phyloP scores from a whole-genome alignment of 805 yeast species.

The Priceomyces medius region DNA sequence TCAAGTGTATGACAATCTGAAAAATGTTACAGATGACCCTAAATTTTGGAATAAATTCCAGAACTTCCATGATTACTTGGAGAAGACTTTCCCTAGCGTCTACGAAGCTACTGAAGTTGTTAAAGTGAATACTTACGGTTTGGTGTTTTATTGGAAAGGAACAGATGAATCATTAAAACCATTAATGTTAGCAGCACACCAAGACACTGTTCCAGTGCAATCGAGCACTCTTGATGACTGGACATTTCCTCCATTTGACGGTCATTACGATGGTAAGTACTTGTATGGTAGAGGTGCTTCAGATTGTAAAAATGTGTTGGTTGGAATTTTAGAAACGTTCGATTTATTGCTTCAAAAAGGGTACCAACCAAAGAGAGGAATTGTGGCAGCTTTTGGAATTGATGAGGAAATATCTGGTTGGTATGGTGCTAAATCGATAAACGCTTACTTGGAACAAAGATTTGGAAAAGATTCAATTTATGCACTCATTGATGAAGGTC shows the following conservation, averaged over 20 bases:
- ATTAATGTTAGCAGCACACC: conserved; percentile 69
- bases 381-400: conserved; percentile 67
- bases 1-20: conserved; percentile 53
- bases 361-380: conserved; percentile 60
- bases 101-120: conserved; percentile 49
- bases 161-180: conserved; percentile 60
- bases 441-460: conserved; percentile 44
- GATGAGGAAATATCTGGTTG: conserved; percentile 76
- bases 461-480: conserved; percentile 63
- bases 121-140: conserved; percentile 59
- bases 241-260: conserved; percentile 63
- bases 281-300: conserved; percentile 77
- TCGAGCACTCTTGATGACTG: conserved; percentile 54
- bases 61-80: conserved; percentile 52
- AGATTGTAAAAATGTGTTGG: conserved; percentile 71
- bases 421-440: conserved; percentile 58
- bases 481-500: conserved; percentile 69
- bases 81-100: conserved; percentile 53
- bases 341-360: conserved; percentile 53
- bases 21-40: conserved; percentile 51
- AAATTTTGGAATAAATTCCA: conserved; percentile 43
- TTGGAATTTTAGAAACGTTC: conserved; percentile 65
- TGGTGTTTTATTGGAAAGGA: conserved; percentile 66
- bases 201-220: conserved; percentile 79
- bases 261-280: conserved; percentile 59